Base-by-base conservation (phyloP, 176 grass and related monocot genomes). In the Eleusine indica region DNA sequence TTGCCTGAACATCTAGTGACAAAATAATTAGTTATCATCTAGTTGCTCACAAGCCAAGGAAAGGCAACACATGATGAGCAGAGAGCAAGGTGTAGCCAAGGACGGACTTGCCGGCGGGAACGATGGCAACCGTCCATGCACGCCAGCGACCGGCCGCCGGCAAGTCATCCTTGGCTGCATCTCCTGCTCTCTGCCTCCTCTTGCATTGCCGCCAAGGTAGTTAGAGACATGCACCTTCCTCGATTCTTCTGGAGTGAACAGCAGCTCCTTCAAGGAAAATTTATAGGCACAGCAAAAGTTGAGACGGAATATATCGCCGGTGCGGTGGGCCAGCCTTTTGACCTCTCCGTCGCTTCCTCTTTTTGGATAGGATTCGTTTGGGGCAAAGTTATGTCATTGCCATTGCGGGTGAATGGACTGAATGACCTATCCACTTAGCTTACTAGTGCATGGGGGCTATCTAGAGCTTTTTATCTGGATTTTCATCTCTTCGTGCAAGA, bases 1-100 rank as follows among this genome's bases (percentile, higher is more conserved):
- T 28, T 28, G 7, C 21, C 9, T 9, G 7, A 11, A 62, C 58
- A 64, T 14, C 61, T 64, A 29, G 60, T 4, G 25, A 63, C 2
- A 4, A 29, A 22, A 29, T 4, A 22, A 29, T 4, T 28, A 63
- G 4, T 13, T 63, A 16, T 12, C 2, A 13, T 1, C 10, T 64
- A 9, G 58, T 29, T 64, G 4, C 3, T 13, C 69, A 29, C 22
- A 14, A 47, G 9, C 70, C 70, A 29, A 71, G 68, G 3, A 46
- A 71, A n/a, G 25, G 71, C 46, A 73, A 86, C 62, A 51, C 78
- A 70, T 80, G 75, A 61, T 47, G 71, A 62, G 75, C 54, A 71
- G 48, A 80, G 75, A 86, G 75, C 6, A 71, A 86, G 75, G 74
- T 80, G 78, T 75, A 87, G 78, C 85, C 85, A 76, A 68, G 69